Percentiles rank a stretch among this genome's conserved stretches.
These are phyloP conservation scores for Malassezia nana DNA, from an alignment of 1,284 basidiomycete genomes.

Conservation along the genomic window DNA sequence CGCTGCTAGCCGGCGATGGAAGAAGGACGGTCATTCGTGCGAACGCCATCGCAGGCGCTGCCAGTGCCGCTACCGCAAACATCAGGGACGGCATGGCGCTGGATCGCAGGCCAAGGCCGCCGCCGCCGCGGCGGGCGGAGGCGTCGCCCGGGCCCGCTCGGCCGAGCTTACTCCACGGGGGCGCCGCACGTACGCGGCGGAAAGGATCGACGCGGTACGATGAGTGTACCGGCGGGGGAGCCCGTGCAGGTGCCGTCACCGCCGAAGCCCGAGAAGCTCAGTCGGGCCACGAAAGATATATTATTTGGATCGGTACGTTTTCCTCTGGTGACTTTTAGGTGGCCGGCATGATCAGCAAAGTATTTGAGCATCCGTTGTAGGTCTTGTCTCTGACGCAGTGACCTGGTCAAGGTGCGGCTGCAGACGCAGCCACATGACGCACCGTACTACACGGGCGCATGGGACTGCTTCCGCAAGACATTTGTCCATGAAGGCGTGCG, in stretches of 20 bases:
- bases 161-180: constrained; percentile 1
- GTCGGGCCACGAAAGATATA: constrained; percentile 41
- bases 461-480: constrained; percentile 41
- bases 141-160: not conserved
- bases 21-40: constrained; percentile 6
- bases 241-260: not conserved
- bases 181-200: not conserved
- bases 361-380: constrained; percentile 45
- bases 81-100: constrained; percentile 4
- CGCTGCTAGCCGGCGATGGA: not conserved
- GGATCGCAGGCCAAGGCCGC: not conserved
- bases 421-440: constrained; percentile 39
- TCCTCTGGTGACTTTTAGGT: not conserved
- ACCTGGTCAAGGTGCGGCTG: constrained; percentile 44
- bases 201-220: not conserved
- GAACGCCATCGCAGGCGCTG: constrained; percentile 1
- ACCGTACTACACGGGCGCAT: constrained; percentile 31
- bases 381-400: constrained; percentile 14
- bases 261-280: constrained; percentile 19
- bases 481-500: constrained; percentile 34
- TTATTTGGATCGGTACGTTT: constrained; percentile 32
- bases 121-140: not conserved
- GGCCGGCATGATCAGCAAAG: constrained; percentile 44
- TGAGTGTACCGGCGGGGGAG: not conserved
- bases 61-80: constrained; percentile 9